phyloP scores from a whole-genome alignment of 495 filamentous ascomycete genomes.

The Penicillium samsonianum region DNA sequence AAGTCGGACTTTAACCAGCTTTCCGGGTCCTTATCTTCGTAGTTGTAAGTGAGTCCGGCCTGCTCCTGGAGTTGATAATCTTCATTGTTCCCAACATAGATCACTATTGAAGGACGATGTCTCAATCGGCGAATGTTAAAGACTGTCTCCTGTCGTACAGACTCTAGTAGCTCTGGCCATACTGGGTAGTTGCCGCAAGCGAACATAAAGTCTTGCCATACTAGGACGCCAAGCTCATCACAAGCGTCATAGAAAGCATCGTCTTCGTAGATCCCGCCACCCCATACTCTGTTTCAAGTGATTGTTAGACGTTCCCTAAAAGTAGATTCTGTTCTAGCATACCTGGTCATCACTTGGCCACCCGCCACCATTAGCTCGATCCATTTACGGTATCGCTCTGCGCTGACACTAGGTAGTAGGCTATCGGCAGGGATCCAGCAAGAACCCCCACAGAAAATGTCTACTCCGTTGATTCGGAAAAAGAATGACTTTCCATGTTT shows the following conservation, averaged over 20 bases:
- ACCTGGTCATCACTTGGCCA: constrained; percentile 72
- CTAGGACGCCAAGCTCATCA: constrained; percentile 70
- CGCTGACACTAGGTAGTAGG: constrained; percentile 66
- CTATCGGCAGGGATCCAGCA: constrained; percentile 91
- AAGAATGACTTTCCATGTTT: constrained; percentile 80
- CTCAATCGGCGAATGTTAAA: constrained; percentile 75
- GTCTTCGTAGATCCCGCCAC: constrained; percentile 75
- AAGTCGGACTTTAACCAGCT: constrained; percentile 87
- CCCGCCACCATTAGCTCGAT: constrained; percentile 66
- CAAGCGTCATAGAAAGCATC: constrained; percentile 72
- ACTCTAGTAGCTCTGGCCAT: constrained; percentile 65
- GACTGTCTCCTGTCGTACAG: constrained; percentile 69
- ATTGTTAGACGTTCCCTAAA: constrained; percentile 26
- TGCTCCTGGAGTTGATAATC: constrained; percentile 86
- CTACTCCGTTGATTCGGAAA: constrained; percentile 80
- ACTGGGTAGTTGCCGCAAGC: constrained; percentile 82
- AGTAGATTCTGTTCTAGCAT: constrained; percentile 8
- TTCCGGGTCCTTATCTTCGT: constrained; percentile 73
- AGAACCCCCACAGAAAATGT: constrained; percentile 80
- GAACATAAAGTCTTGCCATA: constrained; percentile 89
- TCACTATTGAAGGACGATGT: constrained; percentile 84
- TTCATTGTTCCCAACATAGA: constrained; percentile 92
- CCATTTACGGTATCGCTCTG: constrained; percentile 71
- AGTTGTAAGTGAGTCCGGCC: constrained; percentile 59
- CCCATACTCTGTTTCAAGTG: constrained; percentile 60